Evolutionary conservation across 345 rosid genomes (phyloP).

Genomic region (Moricandia arvensis): DNA sequence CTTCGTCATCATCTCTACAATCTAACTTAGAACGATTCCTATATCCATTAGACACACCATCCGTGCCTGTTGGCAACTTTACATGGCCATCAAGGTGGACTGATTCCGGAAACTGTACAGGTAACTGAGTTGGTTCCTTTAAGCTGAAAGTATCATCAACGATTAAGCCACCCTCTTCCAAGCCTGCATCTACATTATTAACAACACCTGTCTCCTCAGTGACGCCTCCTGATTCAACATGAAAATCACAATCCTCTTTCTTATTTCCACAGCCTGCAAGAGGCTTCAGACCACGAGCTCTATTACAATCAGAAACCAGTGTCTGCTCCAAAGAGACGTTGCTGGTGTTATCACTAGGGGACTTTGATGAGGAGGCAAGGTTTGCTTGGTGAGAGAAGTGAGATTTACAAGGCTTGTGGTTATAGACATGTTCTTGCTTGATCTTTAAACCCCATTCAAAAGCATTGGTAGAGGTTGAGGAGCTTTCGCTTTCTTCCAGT

Average conservation of each 20-base stretch:
- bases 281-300: slow-evolving; percentile 36
- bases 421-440: slow-evolving; percentile 34
- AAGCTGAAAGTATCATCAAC: slow-evolving; percentile 19
- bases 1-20: slow-evolving; percentile 72
- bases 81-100: slow-evolving; percentile 41
- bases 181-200: slow-evolving; percentile 30
- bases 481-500: slow-evolving; percentile 77
- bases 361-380: slow-evolving; percentile 38
- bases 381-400: slow-evolving; percentile 39
- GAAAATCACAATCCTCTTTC: slow-evolving; percentile 18
- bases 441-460: slow-evolving; percentile 48
- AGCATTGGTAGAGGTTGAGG: slow-evolving; percentile 70
- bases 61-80: slow-evolving; percentile 35
- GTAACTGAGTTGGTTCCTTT: slow-evolving; percentile 43
- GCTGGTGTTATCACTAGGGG: slow-evolving; percentile 31
- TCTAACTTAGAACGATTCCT: slow-evolving; percentile 57
- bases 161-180: slow-evolving; percentile 35
- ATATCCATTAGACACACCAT: slow-evolving; percentile 37
- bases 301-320: no score
- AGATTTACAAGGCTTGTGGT: slow-evolving; percentile 37
- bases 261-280: slow-evolving; percentile 22
- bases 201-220: slow-evolving; percentile 38
- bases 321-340: slow-evolving; percentile 17
- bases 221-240: slow-evolving; percentile 36
- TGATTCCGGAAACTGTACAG: slow-evolving; percentile 37